Conservation (phyloP, 1,139 yeast species). For the Nakaseomyces glabratus region DNA sequence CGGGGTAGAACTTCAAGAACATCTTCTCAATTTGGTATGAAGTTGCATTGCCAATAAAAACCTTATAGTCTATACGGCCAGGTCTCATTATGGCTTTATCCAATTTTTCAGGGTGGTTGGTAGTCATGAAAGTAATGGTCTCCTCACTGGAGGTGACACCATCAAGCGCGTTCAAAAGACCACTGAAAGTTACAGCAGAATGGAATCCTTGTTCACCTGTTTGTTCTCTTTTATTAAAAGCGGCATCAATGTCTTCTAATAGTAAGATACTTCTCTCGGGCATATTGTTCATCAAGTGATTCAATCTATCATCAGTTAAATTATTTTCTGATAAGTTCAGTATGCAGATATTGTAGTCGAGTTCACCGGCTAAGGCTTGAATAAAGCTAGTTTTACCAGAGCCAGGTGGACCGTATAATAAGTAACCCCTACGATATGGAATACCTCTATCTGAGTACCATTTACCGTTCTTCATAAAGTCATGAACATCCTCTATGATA, state of each 20-base stretch:
- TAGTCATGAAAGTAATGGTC: conserved; percentile 93
- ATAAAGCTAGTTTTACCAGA: conserved; percentile 93
- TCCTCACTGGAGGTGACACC: conserved; percentile 99
- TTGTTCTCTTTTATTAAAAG: conserved; percentile 77
- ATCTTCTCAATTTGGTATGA: conserved; percentile 67
- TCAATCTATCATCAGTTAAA: conserved; percentile 85
- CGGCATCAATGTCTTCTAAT: conserved; percentile 92
- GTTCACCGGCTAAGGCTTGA: conserved; percentile 92
- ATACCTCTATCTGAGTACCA: conserved; percentile 97
- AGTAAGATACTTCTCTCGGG: conserved; percentile 81
- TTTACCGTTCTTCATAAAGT: conserved; percentile 66
- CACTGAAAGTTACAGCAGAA: conserved; percentile 92
- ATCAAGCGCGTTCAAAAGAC: conserved; percentile 84
- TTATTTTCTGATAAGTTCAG: conserved; percentile 84
- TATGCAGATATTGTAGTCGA: conserved; percentile 91
- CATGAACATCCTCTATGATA: conserved; percentile 64
- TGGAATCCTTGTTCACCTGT: conserved; percentile 62
- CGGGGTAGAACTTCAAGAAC: conserved; percentile 82
- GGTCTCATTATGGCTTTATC: conserved; percentile 84
- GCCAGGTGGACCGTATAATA: conserved; percentile 96
- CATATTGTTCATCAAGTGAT: conserved; percentile 91
- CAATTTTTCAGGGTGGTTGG: conserved; percentile 87
- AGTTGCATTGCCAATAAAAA: conserved; percentile 76
- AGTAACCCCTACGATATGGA: conserved; percentile 92
- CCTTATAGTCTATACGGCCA: conserved; percentile 86